phyloP scores from a whole-genome alignment of 768 basidiomycete species.

The Nidularia sp. region DNA sequence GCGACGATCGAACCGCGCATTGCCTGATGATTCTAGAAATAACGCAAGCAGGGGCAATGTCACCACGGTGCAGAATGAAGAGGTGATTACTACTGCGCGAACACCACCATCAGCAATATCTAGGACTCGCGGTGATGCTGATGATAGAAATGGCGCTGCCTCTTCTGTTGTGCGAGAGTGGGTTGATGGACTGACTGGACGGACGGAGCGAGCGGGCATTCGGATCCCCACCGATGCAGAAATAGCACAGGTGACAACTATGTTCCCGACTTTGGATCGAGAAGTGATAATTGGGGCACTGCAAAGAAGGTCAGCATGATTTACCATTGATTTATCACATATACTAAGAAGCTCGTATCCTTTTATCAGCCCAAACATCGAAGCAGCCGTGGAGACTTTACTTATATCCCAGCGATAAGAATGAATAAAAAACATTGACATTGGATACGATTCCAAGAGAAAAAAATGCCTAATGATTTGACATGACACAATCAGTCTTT shows the following conservation, averaged over 20 bases:
- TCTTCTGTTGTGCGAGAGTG: conserved; percentile 68
- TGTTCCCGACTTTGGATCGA: conserved; percentile 81
- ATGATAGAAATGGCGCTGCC: conserved; percentile 15
- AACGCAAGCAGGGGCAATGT: conserved; percentile 14
- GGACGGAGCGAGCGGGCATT: conserved; percentile 53
- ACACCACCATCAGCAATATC: conserved; percentile 18
- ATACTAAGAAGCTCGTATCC: not conserved
- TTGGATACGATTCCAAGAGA: not conserved
- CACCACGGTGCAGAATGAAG: conserved; percentile 37
- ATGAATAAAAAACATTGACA: not conserved
- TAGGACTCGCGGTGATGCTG: conserved; percentile 14
- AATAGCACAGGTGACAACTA: conserved; percentile 65
- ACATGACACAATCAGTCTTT: not conserved
- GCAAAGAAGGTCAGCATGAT: conserved; percentile 65
- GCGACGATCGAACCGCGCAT: conserved; percentile 66
- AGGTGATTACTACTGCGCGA: conserved; percentile 62
- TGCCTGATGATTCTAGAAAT: conserved; percentile 50
- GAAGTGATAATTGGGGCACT: conserved; percentile 73
- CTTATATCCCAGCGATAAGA: conserved; percentile 43
- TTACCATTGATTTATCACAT: conserved; percentile 8
- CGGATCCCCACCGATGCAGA: conserved; percentile 74
- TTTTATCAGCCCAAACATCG: conserved; percentile 61
- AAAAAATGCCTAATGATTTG: not conserved
- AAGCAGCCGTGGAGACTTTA: conserved; percentile 79
- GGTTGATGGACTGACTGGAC: conserved; percentile 76